A percentile compares a stretch with the other conserved stretches of the same genome.
Evolutionary conservation across 495 filamentous ascomycete genomes (phyloP).

Genomic region (Cairneyella variabilis): DNA sequence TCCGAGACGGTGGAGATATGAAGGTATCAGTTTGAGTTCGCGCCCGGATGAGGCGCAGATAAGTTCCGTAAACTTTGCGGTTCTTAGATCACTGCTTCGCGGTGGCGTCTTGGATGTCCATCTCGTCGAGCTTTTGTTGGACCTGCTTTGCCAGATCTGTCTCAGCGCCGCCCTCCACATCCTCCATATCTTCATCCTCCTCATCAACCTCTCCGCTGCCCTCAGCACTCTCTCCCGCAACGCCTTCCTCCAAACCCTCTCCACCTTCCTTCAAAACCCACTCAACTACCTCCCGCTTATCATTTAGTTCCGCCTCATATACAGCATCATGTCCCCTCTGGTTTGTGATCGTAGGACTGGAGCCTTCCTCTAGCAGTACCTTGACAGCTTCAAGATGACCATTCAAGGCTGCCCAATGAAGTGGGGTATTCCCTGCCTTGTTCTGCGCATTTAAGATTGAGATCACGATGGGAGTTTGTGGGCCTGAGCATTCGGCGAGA

Average conservation of each 20-base stretch:
- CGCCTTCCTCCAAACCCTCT: slow-evolving; percentile 48
- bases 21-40: too few relatives aligned
- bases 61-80: too few relatives aligned
- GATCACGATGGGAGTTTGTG: slow-evolving; percentile 28
- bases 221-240: slow-evolving; percentile 32
- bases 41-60: too few relatives aligned
- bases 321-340: slow-evolving; percentile 79
- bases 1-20: too few relatives aligned
- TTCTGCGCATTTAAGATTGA: slow-evolving; percentile 67
- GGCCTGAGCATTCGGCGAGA: slow-evolving; percentile 27
- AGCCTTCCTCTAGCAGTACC: slow-evolving; percentile 62
- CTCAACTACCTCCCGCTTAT: slow-evolving; percentile 62
- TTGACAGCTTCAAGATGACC: slow-evolving; percentile 80
- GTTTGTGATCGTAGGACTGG: slow-evolving; percentile 71
- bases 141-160: too few relatives aligned
- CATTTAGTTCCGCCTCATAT: slow-evolving; percentile 75
- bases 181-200: neutral
- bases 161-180: too few relatives aligned
- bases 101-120: too few relatives aligned
- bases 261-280: slow-evolving; percentile 56
- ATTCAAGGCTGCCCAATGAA: slow-evolving; percentile 91
- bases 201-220: slow-evolving; percentile 4
- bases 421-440: slow-evolving; percentile 74
- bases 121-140: too few relatives aligned
- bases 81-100: too few relatives aligned